Percentiles rank a stretch among this genome's conserved stretches.
Evolutionary conservation across 371 early-diverging fungal species (phyloP).

Genomic region (Syncephalastrum racemosum): DNA sequence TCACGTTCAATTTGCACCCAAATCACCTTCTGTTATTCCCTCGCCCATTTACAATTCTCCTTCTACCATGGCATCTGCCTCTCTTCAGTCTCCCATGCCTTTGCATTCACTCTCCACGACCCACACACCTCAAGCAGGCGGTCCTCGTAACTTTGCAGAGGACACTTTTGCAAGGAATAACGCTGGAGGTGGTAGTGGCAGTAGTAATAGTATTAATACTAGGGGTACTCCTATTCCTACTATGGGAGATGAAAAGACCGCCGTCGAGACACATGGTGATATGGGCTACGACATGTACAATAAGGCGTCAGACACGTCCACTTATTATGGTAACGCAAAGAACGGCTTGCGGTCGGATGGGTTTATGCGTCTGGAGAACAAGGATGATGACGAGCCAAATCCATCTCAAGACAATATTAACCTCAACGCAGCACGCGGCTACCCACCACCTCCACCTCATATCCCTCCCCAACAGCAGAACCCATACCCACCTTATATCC

Average conservation of each 20-base stretch:
- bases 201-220: too few relatives aligned
- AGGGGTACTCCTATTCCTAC: background rate
- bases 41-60: slow-evolving; percentile 13
- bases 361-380: slow-evolving; percentile 21
- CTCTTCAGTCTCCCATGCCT: slow-evolving; percentile 10
- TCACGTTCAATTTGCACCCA: slow-evolving; percentile 23
- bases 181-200: background rate
- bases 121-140: background rate
- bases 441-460: slow-evolving; percentile 2
- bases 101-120: slow-evolving; percentile 12
- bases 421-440: background rate
- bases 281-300: slow-evolving; percentile 16
- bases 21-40: slow-evolving; percentile 23
- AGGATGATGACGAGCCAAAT: slow-evolving; percentile 10
- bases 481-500: slow-evolving; percentile 10
- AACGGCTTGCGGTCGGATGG: slow-evolving; percentile 17
- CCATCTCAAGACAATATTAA: background rate
- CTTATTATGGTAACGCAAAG: slow-evolving; percentile 15
- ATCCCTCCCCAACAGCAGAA: background rate
- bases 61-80: slow-evolving; percentile 3
- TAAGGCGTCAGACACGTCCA: background rate
- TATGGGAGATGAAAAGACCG: slow-evolving; percentile 11
- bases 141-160: slow-evolving; percentile 10
- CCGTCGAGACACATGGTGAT: slow-evolving; percentile 9
- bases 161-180: slow-evolving; percentile 6